A percentile compares a stretch with the other conserved stretches of the same genome.
phyloP scores from a whole-genome alignment of 2,329 filamentous ascomycete genomes.

The Microdochium bolleyi region DNA sequence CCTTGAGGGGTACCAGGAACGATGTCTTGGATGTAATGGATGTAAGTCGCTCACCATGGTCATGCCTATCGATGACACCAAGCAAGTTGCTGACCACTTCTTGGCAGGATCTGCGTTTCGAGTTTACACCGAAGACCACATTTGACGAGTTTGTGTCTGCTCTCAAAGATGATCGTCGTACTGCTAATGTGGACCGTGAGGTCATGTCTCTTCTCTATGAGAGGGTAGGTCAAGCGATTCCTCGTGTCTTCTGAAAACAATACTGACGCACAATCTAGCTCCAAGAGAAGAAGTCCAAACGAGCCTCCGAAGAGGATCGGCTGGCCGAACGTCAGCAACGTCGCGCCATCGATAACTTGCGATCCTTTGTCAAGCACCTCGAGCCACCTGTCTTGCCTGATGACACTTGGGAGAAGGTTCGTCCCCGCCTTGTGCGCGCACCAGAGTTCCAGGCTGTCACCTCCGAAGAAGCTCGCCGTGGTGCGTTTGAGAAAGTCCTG shows the following conservation, averaged over 20 bases:
- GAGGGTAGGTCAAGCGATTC: conserved; percentile 44
- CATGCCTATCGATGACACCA: background rate
- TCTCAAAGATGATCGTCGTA: conserved; percentile 80
- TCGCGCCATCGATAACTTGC: conserved; percentile 74
- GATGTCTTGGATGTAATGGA: conserved; percentile 83
- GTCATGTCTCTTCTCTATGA: conserved; percentile 77
- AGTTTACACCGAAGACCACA: conserved; percentile 77
- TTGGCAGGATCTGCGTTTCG: conserved; percentile 76
- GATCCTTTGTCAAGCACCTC: conserved; percentile 80
- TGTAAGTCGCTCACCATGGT: conserved; percentile 41
- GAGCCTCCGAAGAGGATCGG: conserved; percentile 71
- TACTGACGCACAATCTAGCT: conserved; percentile 40
- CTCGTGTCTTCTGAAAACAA: background rate
- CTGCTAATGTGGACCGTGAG: conserved; percentile 77
- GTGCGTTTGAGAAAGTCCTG: conserved; percentile 87
- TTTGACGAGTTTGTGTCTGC: conserved; percentile 81
- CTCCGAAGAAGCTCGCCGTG: conserved; percentile 73
- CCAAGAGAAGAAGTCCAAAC: conserved; percentile 76
- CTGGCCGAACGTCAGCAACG: conserved; percentile 80
- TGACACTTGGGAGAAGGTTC: conserved; percentile 87
- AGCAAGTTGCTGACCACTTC: conserved; percentile 23
- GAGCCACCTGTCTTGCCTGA: conserved; percentile 71
- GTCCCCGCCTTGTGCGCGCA: conserved; percentile 67
- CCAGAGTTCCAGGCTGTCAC: conserved; percentile 79
- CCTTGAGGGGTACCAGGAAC: conserved; percentile 73